Conservation (phyloP, 208 protist species). For the Crithidia mellificae region DNA sequence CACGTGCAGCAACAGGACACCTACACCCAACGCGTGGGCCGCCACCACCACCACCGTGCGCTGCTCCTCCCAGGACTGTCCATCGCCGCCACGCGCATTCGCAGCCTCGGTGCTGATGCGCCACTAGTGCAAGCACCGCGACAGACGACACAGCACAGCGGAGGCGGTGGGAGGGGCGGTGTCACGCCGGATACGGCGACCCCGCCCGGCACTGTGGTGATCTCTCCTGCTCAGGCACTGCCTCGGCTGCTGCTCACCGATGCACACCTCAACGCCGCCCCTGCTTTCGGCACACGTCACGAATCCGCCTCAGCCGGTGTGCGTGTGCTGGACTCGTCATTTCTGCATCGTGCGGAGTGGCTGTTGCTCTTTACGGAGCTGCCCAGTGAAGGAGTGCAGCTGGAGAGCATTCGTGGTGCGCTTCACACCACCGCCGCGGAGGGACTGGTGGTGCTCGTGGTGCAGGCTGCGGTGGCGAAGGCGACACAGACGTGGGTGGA, state of each 20-base stretch:
- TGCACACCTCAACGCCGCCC: too few relatives aligned
- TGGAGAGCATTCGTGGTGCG: constrained; percentile 4
- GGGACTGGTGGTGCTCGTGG: constrained; percentile 48
- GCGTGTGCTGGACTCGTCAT: constrained; percentile 15
- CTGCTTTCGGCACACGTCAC: too few relatives aligned
- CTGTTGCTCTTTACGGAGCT: constrained; percentile 50
- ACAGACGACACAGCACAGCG: too few relatives aligned
- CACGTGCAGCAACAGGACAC: constrained; percentile 3
- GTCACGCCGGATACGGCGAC: constrained; percentile 3
- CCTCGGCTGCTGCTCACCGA: background rate
- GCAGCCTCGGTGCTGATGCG: constrained; percentile 11
- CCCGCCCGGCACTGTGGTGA: constrained; percentile 31
- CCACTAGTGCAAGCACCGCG: too few relatives aligned
- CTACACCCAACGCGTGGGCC: constrained; percentile 1
- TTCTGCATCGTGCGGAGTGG: constrained; percentile 30
- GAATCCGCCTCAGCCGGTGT: constrained; percentile 6
- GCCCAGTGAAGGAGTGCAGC: constrained; percentile 16
- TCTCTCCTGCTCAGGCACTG: constrained; percentile 13
- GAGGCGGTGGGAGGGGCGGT: background rate
- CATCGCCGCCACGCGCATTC: constrained; percentile 42
- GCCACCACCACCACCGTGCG: constrained; percentile 7
- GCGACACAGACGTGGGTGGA: constrained; percentile 36
- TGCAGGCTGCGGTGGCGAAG: constrained; percentile 44
- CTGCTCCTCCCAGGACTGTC: constrained; percentile 46
- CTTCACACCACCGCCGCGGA: constrained; percentile 4